phyloP scores from a whole-genome alignment of 148 eudicot species.

The Selenicereus undatus region DNA sequence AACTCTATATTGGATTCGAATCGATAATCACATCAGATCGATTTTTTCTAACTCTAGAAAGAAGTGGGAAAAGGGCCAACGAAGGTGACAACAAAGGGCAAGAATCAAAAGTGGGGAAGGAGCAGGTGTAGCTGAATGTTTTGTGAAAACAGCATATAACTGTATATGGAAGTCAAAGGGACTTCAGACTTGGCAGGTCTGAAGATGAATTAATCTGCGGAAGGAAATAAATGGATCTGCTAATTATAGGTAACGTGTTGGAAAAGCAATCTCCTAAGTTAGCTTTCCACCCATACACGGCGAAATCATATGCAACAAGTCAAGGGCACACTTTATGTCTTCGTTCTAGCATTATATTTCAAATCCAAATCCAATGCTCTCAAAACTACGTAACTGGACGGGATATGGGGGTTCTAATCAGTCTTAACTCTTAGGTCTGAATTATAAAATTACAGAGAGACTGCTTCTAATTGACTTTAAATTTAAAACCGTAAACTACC shows the following conservation, averaged over 20 bases:
- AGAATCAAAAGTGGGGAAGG: neutral
- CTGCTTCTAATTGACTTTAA: too few relatives aligned
- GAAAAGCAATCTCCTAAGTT: neutral
- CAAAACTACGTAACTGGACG: too few relatives aligned
- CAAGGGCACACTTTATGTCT: neutral
- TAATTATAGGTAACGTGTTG: neutral
- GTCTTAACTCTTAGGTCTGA: too few relatives aligned
- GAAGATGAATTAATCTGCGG: neutral
- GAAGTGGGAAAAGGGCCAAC: neutral
- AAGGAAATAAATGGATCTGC: too few relatives aligned
- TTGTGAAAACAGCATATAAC: neutral
- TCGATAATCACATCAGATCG: too few relatives aligned
- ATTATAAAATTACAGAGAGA: too few relatives aligned
- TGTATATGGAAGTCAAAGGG: neutral
- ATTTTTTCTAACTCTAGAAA: too few relatives aligned
- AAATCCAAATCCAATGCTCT: too few relatives aligned
- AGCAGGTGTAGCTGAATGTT: neutral
- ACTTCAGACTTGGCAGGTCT: conserved; percentile 5
- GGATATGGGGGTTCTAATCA: too few relatives aligned
- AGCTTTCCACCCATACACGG: neutral
- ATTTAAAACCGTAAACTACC: too few relatives aligned
- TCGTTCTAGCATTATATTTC: neutral
- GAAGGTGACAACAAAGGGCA: neutral
- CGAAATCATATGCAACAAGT: neutral
- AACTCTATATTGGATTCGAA: too few relatives aligned